Base-by-base conservation (phyloP, 108 stramenopile species). In the Discostella pseudostelligera region DNA sequence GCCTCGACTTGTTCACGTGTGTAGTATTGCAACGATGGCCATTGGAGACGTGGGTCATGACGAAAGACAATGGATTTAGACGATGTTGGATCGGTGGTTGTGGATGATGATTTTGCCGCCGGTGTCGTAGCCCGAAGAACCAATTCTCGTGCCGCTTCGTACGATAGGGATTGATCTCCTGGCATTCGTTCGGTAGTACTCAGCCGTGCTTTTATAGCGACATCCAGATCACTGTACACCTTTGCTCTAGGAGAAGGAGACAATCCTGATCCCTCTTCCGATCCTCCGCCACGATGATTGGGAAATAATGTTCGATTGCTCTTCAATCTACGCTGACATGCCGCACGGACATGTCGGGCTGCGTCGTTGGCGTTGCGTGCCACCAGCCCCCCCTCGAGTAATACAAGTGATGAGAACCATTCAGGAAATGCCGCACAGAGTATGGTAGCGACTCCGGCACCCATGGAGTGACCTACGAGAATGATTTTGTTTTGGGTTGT, bases 41-140 rank as follows among this genome's bases (percentile, higher is more conserved):
- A 85, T 39, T 87, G 82, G 58, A 93, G 62, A 44, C 92, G 77
- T 8, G 83, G 83, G 75, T 93, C 92, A 60, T 90, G 87, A 8
- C 67, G 68, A 69, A 93, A 93, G 45, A 60, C 62, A 12, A 92
- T 70, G 1, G 79, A 61, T 10, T 59, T 71, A 5, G 39, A 13
- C 8, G 29, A 44, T n/a, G n/a, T n/a, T 14, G 11, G 39, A 10
- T 12, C 28, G 11, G 17, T 50, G 36, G 36, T 39, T 20, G 47
- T n/a, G n/a, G n/a, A n/a, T n/a, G n/a, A n/a, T n/a, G n/a, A n/a
- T n/a, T n/a, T n/a, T n/a, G n/a, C 22, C 5, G 47, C 53, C 8
- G 69, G 57, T 10, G 59, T 53, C 1, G 64, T 76, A 17, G 83
- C 92, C 11, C 92, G 73, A 39, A 80, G 12, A 0, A 93, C 92